A percentile compares a stretch with the other conserved stretches of the same genome.
Evolutionary conservation across 768 basidiomycete genomes (phyloP).

Genomic region (Tephrocybe sp.): DNA sequence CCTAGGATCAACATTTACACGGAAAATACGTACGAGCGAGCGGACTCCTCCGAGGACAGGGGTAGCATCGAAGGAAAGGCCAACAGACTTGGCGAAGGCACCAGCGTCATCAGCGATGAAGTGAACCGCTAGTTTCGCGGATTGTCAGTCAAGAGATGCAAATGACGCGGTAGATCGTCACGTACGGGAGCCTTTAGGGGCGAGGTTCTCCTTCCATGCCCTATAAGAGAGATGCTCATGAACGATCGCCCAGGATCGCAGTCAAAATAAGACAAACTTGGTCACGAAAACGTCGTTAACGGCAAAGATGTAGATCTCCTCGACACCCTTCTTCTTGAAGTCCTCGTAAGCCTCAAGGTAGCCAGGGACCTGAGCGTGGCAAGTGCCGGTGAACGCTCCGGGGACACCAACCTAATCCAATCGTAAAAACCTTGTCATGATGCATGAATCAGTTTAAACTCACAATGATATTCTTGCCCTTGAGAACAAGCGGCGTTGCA

Average conservation of each 20-base stretch:
- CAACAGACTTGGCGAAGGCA: slow-evolving; percentile 50
- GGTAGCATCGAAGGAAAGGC: slow-evolving; percentile 63
- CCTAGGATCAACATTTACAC: not conserved
- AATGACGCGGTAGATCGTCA: too few species aligned
- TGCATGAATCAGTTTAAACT: too few species aligned
- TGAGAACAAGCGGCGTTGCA: slow-evolving; percentile 42
- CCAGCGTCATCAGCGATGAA: slow-evolving; percentile 75
- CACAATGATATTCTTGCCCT: slow-evolving; percentile 67
- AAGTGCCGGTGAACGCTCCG: slow-evolving; percentile 75
- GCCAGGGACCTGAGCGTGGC: slow-evolving; percentile 59
- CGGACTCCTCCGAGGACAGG: slow-evolving; percentile 65
- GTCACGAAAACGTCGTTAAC: slow-evolving; percentile 83
- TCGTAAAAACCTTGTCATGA: too few species aligned
- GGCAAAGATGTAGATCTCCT: slow-evolving; percentile 67
- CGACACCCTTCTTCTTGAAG: slow-evolving; percentile 77
- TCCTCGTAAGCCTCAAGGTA: slow-evolving; percentile 68
- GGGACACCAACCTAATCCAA: slow-evolving; percentile 64
- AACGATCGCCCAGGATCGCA: not conserved
- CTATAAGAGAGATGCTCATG: slow-evolving; percentile 29
- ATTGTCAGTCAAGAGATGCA: too few species aligned
- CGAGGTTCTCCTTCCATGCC: slow-evolving; percentile 68
- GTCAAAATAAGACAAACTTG: slow-evolving; percentile 34
- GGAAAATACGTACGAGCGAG: slow-evolving; percentile 47
- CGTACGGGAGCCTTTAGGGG: slow-evolving; percentile 56
- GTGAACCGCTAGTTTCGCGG: slow-evolving; percentile 53